phyloP scores from a whole-genome alignment of 2,329 filamentous ascomycete species.

The Xylaria sp. region DNA sequence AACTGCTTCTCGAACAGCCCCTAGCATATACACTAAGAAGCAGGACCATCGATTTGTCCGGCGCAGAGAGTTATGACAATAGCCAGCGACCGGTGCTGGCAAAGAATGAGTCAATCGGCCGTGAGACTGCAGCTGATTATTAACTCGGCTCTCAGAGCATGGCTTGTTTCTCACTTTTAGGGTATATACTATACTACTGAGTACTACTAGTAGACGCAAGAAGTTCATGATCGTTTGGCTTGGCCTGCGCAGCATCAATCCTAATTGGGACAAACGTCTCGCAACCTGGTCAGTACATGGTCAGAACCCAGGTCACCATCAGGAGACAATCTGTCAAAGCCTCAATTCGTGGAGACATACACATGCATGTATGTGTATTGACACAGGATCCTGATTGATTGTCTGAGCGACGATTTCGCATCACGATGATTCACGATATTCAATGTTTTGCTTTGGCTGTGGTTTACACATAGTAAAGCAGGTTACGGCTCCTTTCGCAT shows the following conservation, averaged over 20 bases:
- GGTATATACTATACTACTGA: neutral
- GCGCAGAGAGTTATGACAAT: neutral
- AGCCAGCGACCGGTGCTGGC: neutral
- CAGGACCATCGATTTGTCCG: neutral
- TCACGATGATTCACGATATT: neutral
- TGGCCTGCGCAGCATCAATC: neutral
- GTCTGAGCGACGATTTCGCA: neutral
- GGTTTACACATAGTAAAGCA: neutral
- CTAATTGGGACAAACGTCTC: no score
- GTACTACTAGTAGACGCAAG: neutral
- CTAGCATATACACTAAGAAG: neutral
- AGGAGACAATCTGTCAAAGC: no score
- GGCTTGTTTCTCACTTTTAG: neutral
- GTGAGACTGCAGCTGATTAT: neutral
- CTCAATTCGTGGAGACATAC: no score
- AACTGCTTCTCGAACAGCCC: neutral
- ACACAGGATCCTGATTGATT: no score
- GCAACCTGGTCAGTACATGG: no score
- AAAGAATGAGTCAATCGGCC: neutral
- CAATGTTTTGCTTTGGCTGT: neutral
- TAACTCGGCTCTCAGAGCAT: neutral
- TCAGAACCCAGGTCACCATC: no score
- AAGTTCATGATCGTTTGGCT: neutral
- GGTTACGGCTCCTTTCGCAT: neutral
- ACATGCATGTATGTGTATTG: no score